Evolutionary conservation across 208 protist species (phyloP), one percentile per base, ranked within the genome.

Genomic region (Novymonas esmeraldas): DNA sequence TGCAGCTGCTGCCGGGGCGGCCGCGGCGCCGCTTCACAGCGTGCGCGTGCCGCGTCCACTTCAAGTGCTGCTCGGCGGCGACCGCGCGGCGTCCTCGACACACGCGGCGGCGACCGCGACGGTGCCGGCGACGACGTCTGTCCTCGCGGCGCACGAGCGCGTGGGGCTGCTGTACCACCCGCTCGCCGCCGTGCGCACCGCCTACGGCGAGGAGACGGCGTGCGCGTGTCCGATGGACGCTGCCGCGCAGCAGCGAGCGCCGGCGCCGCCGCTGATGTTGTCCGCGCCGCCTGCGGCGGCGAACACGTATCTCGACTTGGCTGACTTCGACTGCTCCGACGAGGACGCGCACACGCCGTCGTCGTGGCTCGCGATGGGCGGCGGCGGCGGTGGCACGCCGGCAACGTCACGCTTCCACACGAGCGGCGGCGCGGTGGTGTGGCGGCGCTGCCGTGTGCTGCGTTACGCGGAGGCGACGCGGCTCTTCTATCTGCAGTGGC

Each of bases 311-410:
- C 87, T 89, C 58, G 64, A 78, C n/a, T 62, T 96, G 26, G 91
- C 95, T 64, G 85, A 96, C 76, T 97, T 97, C 66, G 93, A 96
- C 64, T 87, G 83, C 62, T 55, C 41, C 14, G 84, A 89, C 20
- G 82, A 84, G 36, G 93, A 97, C 54, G 26, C 45, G 10, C 78
- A 73, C 60, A 90, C 80, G 3, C 91, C 93, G 3, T 57, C 86
- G 69, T 82, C 92, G 76, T 95, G 91, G 93, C 69, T 96, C n/a
- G 76, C 71, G 24, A 56, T 92, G n/a, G 89, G 93, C 22, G 62
- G 41, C 5, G 61, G 28, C 29, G 60, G 59, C 28, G 54, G 68
- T 18, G 90, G 90, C 38, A 94, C 89, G 9, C 85, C 85, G 24
- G 94, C 94, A n/a, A 82, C 73, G 36, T 96, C 92, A 18, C 87